These are phyloP conservation scores for Maudiozyma humilis DNA, from an alignment of 1,139 yeast species.

Conservation along the genomic window DNA sequence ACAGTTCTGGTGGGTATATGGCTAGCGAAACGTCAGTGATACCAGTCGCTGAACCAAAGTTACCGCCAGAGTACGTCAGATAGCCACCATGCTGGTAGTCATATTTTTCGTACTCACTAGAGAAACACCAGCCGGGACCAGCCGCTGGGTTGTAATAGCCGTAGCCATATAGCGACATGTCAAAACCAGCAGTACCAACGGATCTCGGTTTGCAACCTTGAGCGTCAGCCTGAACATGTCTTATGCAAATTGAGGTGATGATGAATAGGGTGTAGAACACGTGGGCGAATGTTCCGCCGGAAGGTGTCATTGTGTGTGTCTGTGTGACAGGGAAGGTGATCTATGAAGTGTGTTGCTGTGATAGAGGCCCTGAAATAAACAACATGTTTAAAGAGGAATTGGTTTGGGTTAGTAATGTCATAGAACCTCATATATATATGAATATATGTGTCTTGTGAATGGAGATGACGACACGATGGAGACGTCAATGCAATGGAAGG, in stretches of 20 bases:
- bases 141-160: constrained; percentile 1
- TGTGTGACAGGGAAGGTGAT: background rate
- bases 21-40: background rate
- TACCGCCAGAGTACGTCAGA: background rate
- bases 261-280: background rate
- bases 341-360: background rate
- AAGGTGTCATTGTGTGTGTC: background rate
- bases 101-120: background rate
- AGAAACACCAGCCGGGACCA: constrained; percentile 1
- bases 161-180: constrained; percentile 1
- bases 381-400: background rate
- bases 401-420: background rate
- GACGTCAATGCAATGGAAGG: no score
- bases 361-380: background rate
- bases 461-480: no score
- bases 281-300: background rate
- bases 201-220: constrained; percentile 3
- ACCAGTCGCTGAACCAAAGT: background rate
- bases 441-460: no score
- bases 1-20: background rate
- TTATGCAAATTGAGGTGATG: background rate
- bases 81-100: constrained; percentile 1
- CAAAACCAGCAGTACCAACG: background rate
- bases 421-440: no score
- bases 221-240: background rate